Base-by-base conservation (phyloP, 495 filamentous ascomycete species). In the Darksidea phi region DNA sequence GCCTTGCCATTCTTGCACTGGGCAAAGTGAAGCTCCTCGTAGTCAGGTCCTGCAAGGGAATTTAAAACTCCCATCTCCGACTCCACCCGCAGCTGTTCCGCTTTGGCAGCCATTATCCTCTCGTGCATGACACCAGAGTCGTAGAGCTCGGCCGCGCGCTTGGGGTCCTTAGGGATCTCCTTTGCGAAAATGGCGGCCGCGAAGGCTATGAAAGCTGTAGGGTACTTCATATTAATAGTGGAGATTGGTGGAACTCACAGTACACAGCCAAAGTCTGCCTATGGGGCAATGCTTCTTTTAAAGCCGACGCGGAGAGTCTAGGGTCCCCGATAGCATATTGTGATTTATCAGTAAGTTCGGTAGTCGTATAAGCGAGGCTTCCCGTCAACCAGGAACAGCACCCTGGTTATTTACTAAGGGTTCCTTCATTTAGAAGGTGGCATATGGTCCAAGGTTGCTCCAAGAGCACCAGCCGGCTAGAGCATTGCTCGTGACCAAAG, bases 1-100 rank as follows among this genome's bases (percentile, higher is more conserved):
- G 46, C 46, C 46, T 49, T 49, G 6, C 46, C 46, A 25, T 49
- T 18, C 46, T 28, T 49, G 46, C 46, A 49, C 46, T 49, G 46
- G 7, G 46, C 46, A 49, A 49, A 49, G 46, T 49, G 46, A 15
- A 49, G 46, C 46, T 49, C 46, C 17, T 23, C 20, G 46, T 49
- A 49, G 13, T 49, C 11, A 2, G 18, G 20, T 2, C 46, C 46
- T 25, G 46, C 46, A 15, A 25, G 13, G 24, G 46, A 49, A 18
- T 49, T 49, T 18, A 49, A 24, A 21, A 49, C 46, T 15, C 46
- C 46, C 46, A 49, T 49, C 7, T 23, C 18, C 6, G 13, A 15
- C 46, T 49, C 46, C 17, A 15, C 13, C 2, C 23, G 11, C 46
- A 23, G 15, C 17, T 15, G 11, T 13, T 15, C 46, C 18, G 18